These are phyloP conservation scores for Perilla frutescens DNA, from an alignment of 257 asterid species.

Conservation along the genomic window DNA sequence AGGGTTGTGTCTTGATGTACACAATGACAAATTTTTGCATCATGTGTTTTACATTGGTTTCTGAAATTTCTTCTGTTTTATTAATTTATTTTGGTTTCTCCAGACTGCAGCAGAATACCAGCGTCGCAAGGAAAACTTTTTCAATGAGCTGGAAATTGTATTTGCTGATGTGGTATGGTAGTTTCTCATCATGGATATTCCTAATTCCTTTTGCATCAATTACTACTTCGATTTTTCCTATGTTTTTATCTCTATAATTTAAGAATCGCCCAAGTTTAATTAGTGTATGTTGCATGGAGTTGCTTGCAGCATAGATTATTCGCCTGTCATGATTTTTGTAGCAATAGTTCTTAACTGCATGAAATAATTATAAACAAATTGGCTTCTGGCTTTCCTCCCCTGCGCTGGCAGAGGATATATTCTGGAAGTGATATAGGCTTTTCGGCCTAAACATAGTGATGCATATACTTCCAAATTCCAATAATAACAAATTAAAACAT, in stretches of 20 bases:
- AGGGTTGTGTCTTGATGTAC: slow-evolving; percentile 4
- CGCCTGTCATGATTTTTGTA: background rate
- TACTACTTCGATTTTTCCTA: background rate
- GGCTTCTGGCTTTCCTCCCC: background rate
- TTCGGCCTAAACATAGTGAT: background rate
- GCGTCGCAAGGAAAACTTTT: slow-evolving; percentile 82
- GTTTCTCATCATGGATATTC: slow-evolving; percentile 20
- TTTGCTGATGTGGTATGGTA: slow-evolving; percentile 86
- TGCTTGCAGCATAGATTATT: background rate
- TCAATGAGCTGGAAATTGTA: slow-evolving; percentile 88
- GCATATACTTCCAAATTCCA: too few relatives aligned
- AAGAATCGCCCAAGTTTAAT: background rate
- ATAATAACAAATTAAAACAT: too few relatives aligned
- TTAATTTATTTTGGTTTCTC: slow-evolving; percentile 18
- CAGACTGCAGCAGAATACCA: slow-evolving; percentile 94
- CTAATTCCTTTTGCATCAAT: background rate
- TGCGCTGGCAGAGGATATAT: background rate
- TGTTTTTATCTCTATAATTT: background rate
- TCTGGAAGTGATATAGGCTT: slow-evolving; percentile 3
- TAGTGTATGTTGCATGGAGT: background rate
- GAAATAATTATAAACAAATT: background rate
- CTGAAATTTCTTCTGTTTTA: background rate
- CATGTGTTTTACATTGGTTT: background rate
- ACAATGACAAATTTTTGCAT: background rate
- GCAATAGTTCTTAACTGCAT: background rate